Percentiles rank a stretch among this genome's conserved stretches.
These are phyloP conservation scores for Tulasnella sp. DNA, from an alignment of 768 basidiomycete genomes.

Conservation along the genomic window DNA sequence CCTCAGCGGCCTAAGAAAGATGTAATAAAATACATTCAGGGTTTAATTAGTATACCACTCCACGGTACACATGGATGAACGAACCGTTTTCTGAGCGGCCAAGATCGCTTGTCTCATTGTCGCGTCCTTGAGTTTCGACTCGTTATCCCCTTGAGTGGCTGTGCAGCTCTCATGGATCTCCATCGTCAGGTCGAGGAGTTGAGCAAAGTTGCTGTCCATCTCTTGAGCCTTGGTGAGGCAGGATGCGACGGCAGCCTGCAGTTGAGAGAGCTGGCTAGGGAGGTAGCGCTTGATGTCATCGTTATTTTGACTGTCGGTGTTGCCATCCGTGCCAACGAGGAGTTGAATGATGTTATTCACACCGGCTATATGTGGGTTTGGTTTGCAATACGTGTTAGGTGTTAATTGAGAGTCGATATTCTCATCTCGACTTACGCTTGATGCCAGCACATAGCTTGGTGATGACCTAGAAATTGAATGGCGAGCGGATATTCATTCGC, in stretches of 20 bases:
- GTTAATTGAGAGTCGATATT: no score
- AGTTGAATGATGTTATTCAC: constrained; percentile 5
- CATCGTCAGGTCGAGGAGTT: not conserved
- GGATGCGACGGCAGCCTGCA: no score
- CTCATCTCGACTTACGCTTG: not conserved
- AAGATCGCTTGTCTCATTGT: not conserved
- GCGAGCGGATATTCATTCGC: no score
- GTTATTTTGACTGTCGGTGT: not conserved
- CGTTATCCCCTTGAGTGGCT: not conserved
- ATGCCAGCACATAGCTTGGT: constrained; percentile 1
- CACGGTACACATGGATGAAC: not conserved
- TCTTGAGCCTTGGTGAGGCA: no score
- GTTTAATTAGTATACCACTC: not conserved
- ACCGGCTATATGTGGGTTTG: not conserved
- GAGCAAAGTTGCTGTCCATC: not conserved
- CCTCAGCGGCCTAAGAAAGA: not conserved
- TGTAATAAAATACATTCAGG: not conserved
- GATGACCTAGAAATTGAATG: not conserved
- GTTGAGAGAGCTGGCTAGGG: no score
- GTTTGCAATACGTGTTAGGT: no score
- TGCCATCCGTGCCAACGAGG: not conserved
- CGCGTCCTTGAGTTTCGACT: not conserved
- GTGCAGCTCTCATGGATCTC: not conserved
- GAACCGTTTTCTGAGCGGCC: not conserved
- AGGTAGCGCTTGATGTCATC: no score